phyloP scores from a whole-genome alignment of 768 basidiomycete genomes.

The Rickenella mellea region DNA sequence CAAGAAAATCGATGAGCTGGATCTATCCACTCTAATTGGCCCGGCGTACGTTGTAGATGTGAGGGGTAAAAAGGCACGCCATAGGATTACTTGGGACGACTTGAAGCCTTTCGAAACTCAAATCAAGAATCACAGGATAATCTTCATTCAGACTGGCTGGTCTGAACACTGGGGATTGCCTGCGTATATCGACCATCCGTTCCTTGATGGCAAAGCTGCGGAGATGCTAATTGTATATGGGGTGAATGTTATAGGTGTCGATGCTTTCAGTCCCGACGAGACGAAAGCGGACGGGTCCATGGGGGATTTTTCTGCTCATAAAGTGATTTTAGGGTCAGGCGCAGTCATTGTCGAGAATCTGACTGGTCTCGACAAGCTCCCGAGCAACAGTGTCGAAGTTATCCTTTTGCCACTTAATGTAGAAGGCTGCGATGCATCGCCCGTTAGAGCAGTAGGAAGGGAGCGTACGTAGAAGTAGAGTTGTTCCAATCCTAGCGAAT shows the following conservation, averaged over 20 bases:
- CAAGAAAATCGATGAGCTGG: constrained; percentile 46
- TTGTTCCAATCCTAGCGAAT: no score
- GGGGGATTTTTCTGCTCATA: constrained; percentile 44
- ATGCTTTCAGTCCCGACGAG: constrained; percentile 62
- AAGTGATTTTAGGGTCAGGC: constrained; percentile 47
- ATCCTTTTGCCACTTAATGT: constrained; percentile 52
- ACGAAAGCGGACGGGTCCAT: constrained; percentile 29
- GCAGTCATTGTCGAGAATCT: constrained; percentile 67
- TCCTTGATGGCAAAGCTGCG: constrained; percentile 45
- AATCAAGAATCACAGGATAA: constrained; percentile 31
- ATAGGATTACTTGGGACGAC: constrained; percentile 46
- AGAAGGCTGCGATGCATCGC: constrained; percentile 55
- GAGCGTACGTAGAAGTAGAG: no score
- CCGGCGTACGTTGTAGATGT: constrained; percentile 51
- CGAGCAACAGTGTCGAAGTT: constrained; percentile 28
- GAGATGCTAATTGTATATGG: constrained; percentile 38
- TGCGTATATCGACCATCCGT: constrained; percentile 56
- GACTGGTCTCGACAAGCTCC: constrained; percentile 38
- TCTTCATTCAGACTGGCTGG: constrained; percentile 66
- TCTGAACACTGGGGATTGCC: constrained; percentile 40
- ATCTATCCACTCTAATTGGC: constrained; percentile 42
- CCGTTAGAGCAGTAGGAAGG: constrained; percentile 66
- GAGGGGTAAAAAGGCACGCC: constrained; percentile 29
- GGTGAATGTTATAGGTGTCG: constrained; percentile 49
- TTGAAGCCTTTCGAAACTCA: constrained; percentile 25